phyloP scores from a whole-genome alignment of 148 eudicot genomes.

The Pharnaceum exiguum region DNA sequence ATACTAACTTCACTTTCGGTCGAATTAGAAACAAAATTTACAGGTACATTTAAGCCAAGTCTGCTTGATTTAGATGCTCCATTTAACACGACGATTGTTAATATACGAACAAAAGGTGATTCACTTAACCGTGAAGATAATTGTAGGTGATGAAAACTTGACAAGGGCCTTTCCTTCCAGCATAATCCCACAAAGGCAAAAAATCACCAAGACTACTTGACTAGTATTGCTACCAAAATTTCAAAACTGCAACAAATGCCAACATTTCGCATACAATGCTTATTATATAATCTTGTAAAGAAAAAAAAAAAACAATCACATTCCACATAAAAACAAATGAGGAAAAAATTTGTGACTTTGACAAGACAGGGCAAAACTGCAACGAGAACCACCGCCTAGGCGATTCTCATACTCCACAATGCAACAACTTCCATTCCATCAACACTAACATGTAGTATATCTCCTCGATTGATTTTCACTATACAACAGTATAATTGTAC shows the following conservation, averaged over 20 bases:
- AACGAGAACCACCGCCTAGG: constrained; percentile 35
- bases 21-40: too few species aligned
- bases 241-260: background rate
- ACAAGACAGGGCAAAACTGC: constrained; percentile 49
- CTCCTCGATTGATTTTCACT: constrained; percentile 9
- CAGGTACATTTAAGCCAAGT: too few species aligned
- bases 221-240: constrained; percentile 1
- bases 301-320: constrained; percentile 3
- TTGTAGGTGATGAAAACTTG: too few species aligned
- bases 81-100: too few species aligned
- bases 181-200: too few species aligned
- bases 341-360: background rate
- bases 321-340: background rate
- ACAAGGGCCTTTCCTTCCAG: too few species aligned
- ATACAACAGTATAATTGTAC: constrained; percentile 19
- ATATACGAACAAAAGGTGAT: too few species aligned
- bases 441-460: background rate
- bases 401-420: constrained; percentile 29
- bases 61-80: too few species aligned
- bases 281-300: background rate
- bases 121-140: too few species aligned
- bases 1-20: too few species aligned
- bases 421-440: constrained; percentile 12
- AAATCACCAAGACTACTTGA: too few species aligned
- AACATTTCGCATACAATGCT: background rate